Evolutionary conservation across 2,329 filamentous ascomycete species (phyloP).

Genomic region (Trichoderma simmonsii): DNA sequence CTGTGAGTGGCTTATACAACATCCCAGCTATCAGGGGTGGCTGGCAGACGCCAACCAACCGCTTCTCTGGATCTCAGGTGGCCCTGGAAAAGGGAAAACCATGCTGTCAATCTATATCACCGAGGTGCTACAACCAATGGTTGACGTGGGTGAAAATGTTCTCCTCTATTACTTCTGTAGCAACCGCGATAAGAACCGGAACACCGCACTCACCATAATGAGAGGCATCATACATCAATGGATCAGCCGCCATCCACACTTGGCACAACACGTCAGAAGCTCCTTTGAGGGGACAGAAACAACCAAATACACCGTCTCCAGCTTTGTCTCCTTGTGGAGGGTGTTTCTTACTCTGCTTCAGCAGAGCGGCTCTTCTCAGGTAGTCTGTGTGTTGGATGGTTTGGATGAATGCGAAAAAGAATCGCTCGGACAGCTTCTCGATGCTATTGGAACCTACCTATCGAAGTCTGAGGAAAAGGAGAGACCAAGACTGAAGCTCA

Average conservation of each 20-base stretch:
- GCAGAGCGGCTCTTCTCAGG: neutral
- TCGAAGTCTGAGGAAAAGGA: neutral
- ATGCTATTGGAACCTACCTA: neutral
- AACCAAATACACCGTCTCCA: constrained; percentile 7
- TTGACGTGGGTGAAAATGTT: neutral
- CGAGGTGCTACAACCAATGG: neutral
- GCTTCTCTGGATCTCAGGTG: constrained; percentile 2
- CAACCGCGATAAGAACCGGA: constrained; percentile 3
- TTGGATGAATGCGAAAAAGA: constrained; percentile 11
- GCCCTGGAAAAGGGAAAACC: constrained; percentile 5
- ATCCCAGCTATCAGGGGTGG: constrained; percentile 1
- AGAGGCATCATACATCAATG: constrained; percentile 14
- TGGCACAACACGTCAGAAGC: neutral
- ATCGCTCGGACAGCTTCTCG: neutral
- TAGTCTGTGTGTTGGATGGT: constrained; percentile 6
- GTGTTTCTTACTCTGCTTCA: constrained; percentile 1
- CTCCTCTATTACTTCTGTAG: constrained; percentile 6
- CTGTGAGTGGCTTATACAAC: constrained; percentile 2
- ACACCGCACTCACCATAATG: constrained; percentile 1
- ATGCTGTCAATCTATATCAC: constrained; percentile 6
- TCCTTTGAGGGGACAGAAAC: constrained; percentile 5
- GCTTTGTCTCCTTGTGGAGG: constrained; percentile 4
- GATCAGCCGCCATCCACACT: neutral
- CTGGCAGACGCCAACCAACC: neutral
- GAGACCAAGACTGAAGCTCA: neutral